phyloP scores from a whole-genome alignment of 2,329 filamentous ascomycete species.

The Bipolaris gigantea region DNA sequence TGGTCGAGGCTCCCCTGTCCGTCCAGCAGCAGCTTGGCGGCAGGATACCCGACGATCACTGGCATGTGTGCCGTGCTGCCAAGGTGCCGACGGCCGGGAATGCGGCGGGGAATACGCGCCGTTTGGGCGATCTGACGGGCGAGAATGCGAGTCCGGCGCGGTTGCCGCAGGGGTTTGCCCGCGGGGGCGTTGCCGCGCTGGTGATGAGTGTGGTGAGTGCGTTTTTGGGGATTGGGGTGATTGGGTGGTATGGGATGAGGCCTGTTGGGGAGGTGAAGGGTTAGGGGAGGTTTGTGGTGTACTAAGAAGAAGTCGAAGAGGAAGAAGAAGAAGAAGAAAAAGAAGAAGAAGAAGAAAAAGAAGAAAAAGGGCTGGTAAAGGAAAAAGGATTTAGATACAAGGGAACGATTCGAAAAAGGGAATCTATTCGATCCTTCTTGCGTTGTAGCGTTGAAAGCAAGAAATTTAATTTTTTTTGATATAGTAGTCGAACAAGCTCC shows the following conservation, averaged over 20 bases:
- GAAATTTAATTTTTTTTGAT: too few relatives aligned
- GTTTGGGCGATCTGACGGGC: conserved; percentile 59
- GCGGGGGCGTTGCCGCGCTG: conserved; percentile 71
- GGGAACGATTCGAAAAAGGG: too few relatives aligned
- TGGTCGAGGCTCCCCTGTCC: conserved; percentile 56
- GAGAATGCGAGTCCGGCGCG: conserved; percentile 58
- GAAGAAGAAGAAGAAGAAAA: too few relatives aligned
- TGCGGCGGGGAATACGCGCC: conserved; percentile 69
- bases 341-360: too few relatives aligned
- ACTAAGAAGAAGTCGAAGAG: too few relatives aligned
- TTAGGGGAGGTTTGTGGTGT: too few relatives aligned
- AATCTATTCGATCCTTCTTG: too few relatives aligned
- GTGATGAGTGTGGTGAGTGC: conserved; percentile 72
- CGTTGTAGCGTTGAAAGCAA: too few relatives aligned
- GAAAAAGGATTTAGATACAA: too few relatives aligned
- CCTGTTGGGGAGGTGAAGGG: conserved; percentile 14
- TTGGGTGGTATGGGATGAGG: conserved; percentile 67
- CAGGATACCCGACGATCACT: conserved; percentile 63
- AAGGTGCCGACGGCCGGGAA: conserved; percentile 64
- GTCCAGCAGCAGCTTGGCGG: conserved; percentile 57
- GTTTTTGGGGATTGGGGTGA: conserved; percentile 66
- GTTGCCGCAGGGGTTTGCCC: conserved; percentile 70
- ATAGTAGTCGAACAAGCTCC: too few relatives aligned
- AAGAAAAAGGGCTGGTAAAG: too few relatives aligned
- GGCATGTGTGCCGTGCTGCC: conserved; percentile 59